Evolutionary conservation across 768 basidiomycete genomes (phyloP).

Genomic region (Strobilomyces dryophilus): DNA sequence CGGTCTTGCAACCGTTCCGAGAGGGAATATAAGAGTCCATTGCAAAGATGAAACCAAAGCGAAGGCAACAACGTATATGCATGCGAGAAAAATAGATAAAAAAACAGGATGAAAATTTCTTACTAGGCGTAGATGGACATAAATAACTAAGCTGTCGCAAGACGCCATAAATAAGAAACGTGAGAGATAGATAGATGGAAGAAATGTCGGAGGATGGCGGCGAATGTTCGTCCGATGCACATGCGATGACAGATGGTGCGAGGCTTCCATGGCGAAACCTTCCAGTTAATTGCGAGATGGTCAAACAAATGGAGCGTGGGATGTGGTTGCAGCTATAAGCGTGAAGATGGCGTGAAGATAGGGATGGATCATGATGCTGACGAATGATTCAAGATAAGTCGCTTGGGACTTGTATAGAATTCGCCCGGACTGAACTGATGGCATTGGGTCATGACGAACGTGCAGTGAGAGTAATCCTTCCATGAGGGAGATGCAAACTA

Average conservation of each 20-base stretch:
- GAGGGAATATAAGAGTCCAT: constrained; percentile 13
- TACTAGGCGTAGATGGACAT: constrained; percentile 28
- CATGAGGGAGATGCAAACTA: constrained; percentile 11
- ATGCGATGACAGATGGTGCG: constrained; percentile 25
- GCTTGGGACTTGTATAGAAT: constrained; percentile 7
- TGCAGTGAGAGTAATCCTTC: constrained; percentile 12
- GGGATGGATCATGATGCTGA: constrained; percentile 15
- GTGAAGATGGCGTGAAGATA: constrained; percentile 19
- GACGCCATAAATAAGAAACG: constrained; percentile 28
- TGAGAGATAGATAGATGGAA: constrained; percentile 12
- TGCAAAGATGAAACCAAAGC: constrained; percentile 10
- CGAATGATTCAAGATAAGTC: constrained; percentile 11
- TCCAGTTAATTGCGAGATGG: constrained; percentile 17
- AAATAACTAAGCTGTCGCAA: constrained; percentile 25
- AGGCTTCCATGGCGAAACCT: constrained; percentile 9
- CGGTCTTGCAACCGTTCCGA: constrained; percentile 20
- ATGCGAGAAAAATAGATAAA: neutral
- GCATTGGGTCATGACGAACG: constrained; percentile 15
- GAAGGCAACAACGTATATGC: constrained; percentile 3
- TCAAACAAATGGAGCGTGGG: constrained; percentile 31
- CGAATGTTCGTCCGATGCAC: constrained; percentile 28
- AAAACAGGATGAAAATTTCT: neutral
- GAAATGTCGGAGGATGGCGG: constrained; percentile 19
- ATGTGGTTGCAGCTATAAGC: constrained; percentile 21
- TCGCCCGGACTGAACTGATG: constrained; percentile 10